These are phyloP conservation scores for Picochlorum costavermella DNA, from an alignment of 139 green algal species.

Conservation along the genomic window DNA sequence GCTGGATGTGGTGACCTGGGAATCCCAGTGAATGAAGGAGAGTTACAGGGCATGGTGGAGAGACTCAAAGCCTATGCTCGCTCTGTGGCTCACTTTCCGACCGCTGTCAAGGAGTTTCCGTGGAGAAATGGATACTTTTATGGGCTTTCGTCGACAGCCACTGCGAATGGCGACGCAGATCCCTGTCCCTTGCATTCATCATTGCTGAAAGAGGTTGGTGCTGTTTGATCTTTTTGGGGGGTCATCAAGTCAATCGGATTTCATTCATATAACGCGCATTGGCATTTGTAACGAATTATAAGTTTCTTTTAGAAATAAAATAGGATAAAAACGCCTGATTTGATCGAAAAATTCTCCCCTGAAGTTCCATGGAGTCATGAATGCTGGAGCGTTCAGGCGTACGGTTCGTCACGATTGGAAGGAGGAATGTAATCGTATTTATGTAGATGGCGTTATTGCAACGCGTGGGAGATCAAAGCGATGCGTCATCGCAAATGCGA, in stretches of 20 bases:
- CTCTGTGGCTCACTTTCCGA: constrained; percentile 92
- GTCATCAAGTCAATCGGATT: neutral
- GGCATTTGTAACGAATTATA: too few species aligned
- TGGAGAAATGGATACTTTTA: constrained; percentile 98
- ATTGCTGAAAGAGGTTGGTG: constrained; percentile 72
- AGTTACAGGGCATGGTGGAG: constrained; percentile 13
- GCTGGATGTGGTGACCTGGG: constrained; percentile 55
- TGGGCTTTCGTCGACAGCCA: constrained; percentile 43
- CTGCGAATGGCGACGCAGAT: constrained; percentile 57
- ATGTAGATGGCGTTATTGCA: too few species aligned
- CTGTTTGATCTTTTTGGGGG: constrained; percentile 34
- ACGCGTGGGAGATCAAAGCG: too few species aligned
- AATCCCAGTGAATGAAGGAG: constrained; percentile 45
- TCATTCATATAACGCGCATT: too few species aligned
- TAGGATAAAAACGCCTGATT: too few species aligned
- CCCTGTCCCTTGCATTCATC: constrained; percentile 82
- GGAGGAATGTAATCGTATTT: too few species aligned
- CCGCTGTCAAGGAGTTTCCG: constrained; percentile 95
- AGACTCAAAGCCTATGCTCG: constrained; percentile 80
- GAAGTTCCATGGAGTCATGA: too few species aligned
- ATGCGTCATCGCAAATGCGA: too few species aligned
- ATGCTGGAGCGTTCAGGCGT: too few species aligned
- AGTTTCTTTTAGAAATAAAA: too few species aligned
- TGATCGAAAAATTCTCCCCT: too few species aligned
- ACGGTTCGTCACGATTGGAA: too few species aligned